These are phyloP conservation scores for Vitis cinerea DNA, from an alignment of 164 flowering plant species.

Conservation along the genomic window DNA sequence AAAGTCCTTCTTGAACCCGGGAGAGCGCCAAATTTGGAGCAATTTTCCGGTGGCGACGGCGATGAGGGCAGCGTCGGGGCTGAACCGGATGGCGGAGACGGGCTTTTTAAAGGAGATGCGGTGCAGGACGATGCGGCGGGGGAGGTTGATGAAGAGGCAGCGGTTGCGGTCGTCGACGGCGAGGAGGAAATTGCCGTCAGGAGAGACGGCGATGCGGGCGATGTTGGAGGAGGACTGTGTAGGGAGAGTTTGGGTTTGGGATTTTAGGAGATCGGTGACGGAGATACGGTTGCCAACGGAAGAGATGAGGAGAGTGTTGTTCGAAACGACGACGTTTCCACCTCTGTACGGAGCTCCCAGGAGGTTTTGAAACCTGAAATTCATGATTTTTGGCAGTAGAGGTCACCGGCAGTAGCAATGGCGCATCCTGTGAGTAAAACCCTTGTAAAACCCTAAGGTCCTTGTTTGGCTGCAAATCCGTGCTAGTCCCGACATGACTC, in stretches of 20 bases:
- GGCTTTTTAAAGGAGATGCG: slow-evolving; percentile 70
- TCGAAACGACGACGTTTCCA: slow-evolving; percentile 62
- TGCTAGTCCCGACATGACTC: no score
- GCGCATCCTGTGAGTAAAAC: no score
- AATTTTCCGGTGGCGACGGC: slow-evolving; percentile 81
- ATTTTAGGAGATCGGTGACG: slow-evolving; percentile 77
- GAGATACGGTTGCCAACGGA: slow-evolving; percentile 88
- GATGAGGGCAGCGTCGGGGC: slow-evolving; percentile 67
- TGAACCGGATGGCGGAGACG: slow-evolving; percentile 60
- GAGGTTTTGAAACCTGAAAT: slow-evolving; percentile 84
- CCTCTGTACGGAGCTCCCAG: slow-evolving; percentile 97
- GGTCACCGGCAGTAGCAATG: no score
- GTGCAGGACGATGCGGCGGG: slow-evolving; percentile 70
- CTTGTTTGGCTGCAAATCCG: no score
- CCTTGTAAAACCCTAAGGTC: no score
- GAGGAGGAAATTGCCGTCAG: slow-evolving; percentile 71
- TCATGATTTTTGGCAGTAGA: slow-evolving; percentile 40
- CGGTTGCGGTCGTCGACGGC: slow-evolving; percentile 73
- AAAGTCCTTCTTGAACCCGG: slow-evolving; percentile 76
- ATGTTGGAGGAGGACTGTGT: slow-evolving; percentile 69
- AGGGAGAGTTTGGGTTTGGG: slow-evolving; percentile 73
- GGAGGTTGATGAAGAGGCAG: slow-evolving; percentile 71
- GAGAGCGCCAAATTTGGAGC: slow-evolving; percentile 85
- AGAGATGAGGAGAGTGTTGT: slow-evolving; percentile 62
- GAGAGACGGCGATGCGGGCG: slow-evolving; percentile 72